Percentiles rank a stretch among this genome's conserved stretches.
Conservation (phyloP, 1,139 yeast genomes). For the Sporopachydermia cereana region DNA sequence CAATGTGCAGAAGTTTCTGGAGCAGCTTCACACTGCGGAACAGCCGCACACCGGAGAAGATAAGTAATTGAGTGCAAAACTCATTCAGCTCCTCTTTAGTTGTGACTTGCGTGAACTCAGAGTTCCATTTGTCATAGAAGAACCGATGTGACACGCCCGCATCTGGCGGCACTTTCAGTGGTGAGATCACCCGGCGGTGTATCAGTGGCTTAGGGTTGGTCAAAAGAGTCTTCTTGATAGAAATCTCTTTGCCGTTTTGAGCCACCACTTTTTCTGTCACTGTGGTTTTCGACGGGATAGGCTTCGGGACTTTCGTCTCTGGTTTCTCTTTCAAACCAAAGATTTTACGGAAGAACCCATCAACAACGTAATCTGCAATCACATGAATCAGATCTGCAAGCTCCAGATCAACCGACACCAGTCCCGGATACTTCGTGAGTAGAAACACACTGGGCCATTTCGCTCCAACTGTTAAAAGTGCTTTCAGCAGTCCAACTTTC, state of each 20-base stretch:
- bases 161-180: slow-evolving; percentile 13
- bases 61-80: slow-evolving; percentile 37
- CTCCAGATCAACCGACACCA: slow-evolving; percentile 45
- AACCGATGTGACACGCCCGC: slow-evolving; percentile 29
- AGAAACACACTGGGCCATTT: slow-evolving; percentile 53
- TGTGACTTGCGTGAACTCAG: slow-evolving; percentile 28
- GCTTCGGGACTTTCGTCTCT: neutral
- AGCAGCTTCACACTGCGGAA: slow-evolving; percentile 39
- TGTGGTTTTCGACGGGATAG: neutral
- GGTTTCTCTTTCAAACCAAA: neutral
- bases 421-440: slow-evolving; percentile 49
- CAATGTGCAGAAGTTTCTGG: slow-evolving; percentile 52
- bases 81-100: slow-evolving; percentile 35
- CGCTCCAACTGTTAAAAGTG: slow-evolving; percentile 50
- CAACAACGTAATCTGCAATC: neutral
- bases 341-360: neutral
- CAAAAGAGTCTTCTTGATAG: slow-evolving; percentile 16
- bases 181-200: slow-evolving; percentile 12
- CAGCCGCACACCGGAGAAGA: slow-evolving; percentile 47
- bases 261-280: neutral
- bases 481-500: slow-evolving; percentile 37
- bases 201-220: slow-evolving; percentile 8
- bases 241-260: neutral
- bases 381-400: slow-evolving; percentile 34
- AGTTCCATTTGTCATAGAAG: slow-evolving; percentile 43